Evolutionary conservation across 805 yeast genomes (phyloP), one percentile per base, ranked within the genome.

Genomic region (Tetrapisispora nanseiensis): DNA sequence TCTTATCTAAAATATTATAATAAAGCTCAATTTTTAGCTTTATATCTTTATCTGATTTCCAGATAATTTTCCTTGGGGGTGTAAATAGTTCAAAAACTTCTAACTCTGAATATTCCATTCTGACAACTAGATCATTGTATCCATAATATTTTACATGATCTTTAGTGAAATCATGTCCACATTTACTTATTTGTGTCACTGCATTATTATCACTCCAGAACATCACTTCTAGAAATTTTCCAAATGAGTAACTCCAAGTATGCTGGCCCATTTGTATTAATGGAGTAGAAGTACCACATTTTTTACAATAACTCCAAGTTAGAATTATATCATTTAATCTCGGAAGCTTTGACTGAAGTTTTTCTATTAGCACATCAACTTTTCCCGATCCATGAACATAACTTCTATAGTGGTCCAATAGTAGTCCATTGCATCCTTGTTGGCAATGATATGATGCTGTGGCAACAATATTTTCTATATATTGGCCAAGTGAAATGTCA

Each of bases 221-320:
- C 24, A 82, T 69, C 19, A 89, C 66, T 64, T 92, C 97, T 20
- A 92, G 66, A 57, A 84, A 92, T 56, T 94, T 94, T 0, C 97
- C 98, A 62, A 92, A 81, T 0, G 97, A 90, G 49, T 80, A 80
- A 54, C 81, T 86, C 81, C 94, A 89, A 0, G 97, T 80, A 31
- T 79, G 79, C 38, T 86, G 90, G 52, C 84, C 82, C 81, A 94
- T 77, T 16, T 85, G 84, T 12, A 80, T 65, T 6, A 82, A 78
- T 0, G 96, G 92, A 2, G 95, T 79, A 0, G 81, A 69, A 29
- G 71, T 74, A 12, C 78, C 75, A 59, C 99, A 92, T 39, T 69
- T 71, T 44, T 82, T 84, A 60, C 99, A 92, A 50, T 74, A 78
- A 57, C 95, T 84, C 98, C 98, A 92, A 68, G 89, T 82, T 41